phyloP scores from a whole-genome alignment of 208 protist species.

The Tetramitus jugosus region DNA sequence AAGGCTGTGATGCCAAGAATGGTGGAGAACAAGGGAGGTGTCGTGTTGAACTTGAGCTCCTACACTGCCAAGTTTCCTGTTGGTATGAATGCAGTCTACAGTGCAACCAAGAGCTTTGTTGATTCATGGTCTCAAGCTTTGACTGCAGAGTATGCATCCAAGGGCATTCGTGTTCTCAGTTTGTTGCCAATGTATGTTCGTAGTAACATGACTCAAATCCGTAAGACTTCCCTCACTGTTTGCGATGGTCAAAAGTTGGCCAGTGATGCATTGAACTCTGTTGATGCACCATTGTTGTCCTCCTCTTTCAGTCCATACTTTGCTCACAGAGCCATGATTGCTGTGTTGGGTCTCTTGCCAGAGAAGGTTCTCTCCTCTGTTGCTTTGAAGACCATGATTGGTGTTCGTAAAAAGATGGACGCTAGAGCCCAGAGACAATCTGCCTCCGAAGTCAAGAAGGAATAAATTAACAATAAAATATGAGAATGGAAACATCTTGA shows the following conservation, averaged over 20 bases:
- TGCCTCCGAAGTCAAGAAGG: too few relatives aligned
- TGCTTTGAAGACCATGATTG: not conserved
- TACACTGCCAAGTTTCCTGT: constrained; percentile 31
- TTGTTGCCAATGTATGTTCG: constrained; percentile 65
- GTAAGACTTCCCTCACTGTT: constrained; percentile 57
- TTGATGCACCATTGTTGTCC: constrained; percentile 34
- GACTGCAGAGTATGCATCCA: constrained; percentile 53
- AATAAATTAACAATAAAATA: too few relatives aligned
- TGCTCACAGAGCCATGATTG: not conserved
- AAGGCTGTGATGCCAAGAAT: not conserved
- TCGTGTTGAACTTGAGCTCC: not conserved
- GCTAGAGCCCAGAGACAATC: too few relatives aligned
- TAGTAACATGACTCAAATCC: constrained; percentile 58
- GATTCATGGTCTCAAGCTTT: constrained; percentile 53
- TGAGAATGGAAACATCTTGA: too few relatives aligned
- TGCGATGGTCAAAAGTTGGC: constrained; percentile 57
- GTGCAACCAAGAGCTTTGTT: constrained; percentile 71
- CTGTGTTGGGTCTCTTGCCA: not conserved
- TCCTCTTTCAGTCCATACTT: not conserved
- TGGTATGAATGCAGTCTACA: constrained; percentile 67
- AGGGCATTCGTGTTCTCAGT: constrained; percentile 55
- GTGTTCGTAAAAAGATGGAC: not conserved
- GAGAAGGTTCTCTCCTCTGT: not conserved
- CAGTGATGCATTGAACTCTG: constrained; percentile 56
- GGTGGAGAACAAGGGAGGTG: not conserved